These are phyloP conservation scores for Paracoccidioides brasiliensis DNA, from an alignment of 2,329 filamentous ascomycete genomes.

Conservation along the genomic window DNA sequence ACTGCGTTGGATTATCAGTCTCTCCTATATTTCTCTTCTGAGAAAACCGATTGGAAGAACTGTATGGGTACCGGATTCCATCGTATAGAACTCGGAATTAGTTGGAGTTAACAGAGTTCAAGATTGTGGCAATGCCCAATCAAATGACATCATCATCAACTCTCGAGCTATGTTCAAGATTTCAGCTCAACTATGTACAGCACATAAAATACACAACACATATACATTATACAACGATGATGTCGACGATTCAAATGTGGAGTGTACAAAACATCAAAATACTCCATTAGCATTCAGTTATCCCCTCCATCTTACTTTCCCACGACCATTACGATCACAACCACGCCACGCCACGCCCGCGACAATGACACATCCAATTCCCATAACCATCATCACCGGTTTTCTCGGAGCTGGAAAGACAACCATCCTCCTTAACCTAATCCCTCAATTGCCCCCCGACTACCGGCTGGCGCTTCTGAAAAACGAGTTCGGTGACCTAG, in stretches of 20 bases:
- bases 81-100: too few relatives aligned
- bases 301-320: not conserved
- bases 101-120: too few relatives aligned
- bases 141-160: too few relatives aligned
- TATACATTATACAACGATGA: too few relatives aligned
- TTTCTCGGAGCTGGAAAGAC: conserved; percentile 96
- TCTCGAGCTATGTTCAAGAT: too few relatives aligned
- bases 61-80: too few relatives aligned
- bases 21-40: too few relatives aligned
- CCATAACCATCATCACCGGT: conserved; percentile 89
- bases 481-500: conserved; percentile 94
- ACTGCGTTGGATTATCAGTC: too few relatives aligned
- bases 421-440: conserved; percentile 83
- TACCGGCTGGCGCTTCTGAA: conserved; percentile 93
- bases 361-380: conserved; percentile 42
- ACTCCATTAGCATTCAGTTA: not conserved
- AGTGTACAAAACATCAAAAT: not conserved
- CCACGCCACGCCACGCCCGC: not conserved
- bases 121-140: too few relatives aligned
- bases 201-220: too few relatives aligned
- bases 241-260: not conserved
- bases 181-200: too few relatives aligned
- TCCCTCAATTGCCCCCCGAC: conserved; percentile 73
- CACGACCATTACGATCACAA: not conserved
- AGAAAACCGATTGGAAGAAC: too few relatives aligned